Conservation (phyloP, 2,329 filamentous ascomycete genomes). For the Neopestalotiopsis sp. region DNA sequence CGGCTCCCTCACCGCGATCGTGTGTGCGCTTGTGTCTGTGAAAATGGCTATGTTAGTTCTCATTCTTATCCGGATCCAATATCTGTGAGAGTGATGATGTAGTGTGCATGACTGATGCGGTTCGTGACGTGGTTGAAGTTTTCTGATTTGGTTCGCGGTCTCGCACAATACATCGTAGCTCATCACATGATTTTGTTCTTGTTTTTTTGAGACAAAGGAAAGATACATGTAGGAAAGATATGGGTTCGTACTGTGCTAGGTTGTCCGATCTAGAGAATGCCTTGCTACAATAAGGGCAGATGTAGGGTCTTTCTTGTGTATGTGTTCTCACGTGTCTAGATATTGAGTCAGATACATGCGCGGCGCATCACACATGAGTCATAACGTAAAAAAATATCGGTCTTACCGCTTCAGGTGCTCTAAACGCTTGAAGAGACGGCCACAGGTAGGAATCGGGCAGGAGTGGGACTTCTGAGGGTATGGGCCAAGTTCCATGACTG, state of each 20-base stretch:
- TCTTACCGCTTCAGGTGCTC: conserved; percentile 98
- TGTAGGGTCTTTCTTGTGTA: conserved; percentile 98
- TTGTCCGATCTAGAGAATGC: conserved; percentile 99
- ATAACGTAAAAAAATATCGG: conserved; percentile 43
- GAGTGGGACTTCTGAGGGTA: conserved; percentile 98
- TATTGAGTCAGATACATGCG: conserved; percentile 51
- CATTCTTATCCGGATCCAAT: background rate
- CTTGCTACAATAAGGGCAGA: conserved; percentile 97
- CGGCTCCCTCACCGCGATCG: conserved; percentile 66
- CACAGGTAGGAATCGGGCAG: conserved; percentile 98
- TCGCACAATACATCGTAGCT: conserved; percentile 44
- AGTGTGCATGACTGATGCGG: conserved; percentile 36
- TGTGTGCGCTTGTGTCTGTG: conserved; percentile 83
- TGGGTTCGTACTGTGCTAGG: conserved; percentile 83
- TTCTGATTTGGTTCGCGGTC: conserved; percentile 33
- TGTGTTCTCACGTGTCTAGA: conserved; percentile 97
- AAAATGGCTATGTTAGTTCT: conserved; percentile 39
- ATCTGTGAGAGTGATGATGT: conserved; percentile 18
- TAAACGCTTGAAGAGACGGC: conserved; percentile 96
- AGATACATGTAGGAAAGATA: conserved; percentile 43
- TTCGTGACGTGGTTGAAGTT: conserved; percentile 37
- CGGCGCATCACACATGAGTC: conserved; percentile 45
- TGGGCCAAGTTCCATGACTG: conserved; percentile 93
- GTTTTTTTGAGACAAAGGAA: conserved; percentile 31
- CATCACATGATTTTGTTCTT: conserved; percentile 43